A percentile compares a stretch with the other conserved stretches of the same genome.
phyloP scores from a whole-genome alignment of 2,329 filamentous ascomycete species.

The Paramyrothecium sp. region DNA sequence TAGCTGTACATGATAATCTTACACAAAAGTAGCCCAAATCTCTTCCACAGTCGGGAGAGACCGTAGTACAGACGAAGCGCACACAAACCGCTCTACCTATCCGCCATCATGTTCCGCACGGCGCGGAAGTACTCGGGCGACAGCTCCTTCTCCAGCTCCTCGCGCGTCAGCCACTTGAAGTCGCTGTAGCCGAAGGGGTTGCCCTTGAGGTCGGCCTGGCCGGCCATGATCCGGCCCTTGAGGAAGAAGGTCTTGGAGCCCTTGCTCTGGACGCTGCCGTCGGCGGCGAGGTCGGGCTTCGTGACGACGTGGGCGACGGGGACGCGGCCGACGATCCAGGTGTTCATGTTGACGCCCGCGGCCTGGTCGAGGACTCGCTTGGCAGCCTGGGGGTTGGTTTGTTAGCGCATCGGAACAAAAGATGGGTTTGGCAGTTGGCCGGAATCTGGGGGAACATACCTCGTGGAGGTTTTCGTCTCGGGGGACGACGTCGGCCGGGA shows the following conservation, averaged over 20 bases:
- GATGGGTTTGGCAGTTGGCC: not conserved
- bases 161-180: constrained; percentile 89
- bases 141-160: constrained; percentile 75
- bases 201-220: constrained; percentile 76
- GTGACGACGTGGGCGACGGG: constrained; percentile 78
- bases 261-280: constrained; percentile 39
- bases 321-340: constrained; percentile 90
- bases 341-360: constrained; percentile 95
- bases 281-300: constrained; percentile 45
- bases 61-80: too few relatives aligned
- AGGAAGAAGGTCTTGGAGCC: constrained; percentile 93
- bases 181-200: constrained; percentile 75
- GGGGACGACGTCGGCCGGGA: constrained; percentile 71
- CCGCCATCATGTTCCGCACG: constrained; percentile 80
- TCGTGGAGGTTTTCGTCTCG: constrained; percentile 76
- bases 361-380: constrained; percentile 74
- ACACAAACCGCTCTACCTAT: constrained; percentile 52
- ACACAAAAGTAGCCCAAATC: constrained; percentile 18
- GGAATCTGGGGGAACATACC: constrained; percentile 52
- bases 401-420: constrained; percentile 12
- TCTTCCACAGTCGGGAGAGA: too few relatives aligned
- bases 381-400: constrained; percentile 61
- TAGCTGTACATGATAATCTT: constrained; percentile 22
- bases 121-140: constrained; percentile 67
- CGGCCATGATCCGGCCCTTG: constrained; percentile 94